These are phyloP conservation scores for Turnera subulata DNA, from an alignment of 345 rosid genomes.

Conservation along the genomic window DNA sequence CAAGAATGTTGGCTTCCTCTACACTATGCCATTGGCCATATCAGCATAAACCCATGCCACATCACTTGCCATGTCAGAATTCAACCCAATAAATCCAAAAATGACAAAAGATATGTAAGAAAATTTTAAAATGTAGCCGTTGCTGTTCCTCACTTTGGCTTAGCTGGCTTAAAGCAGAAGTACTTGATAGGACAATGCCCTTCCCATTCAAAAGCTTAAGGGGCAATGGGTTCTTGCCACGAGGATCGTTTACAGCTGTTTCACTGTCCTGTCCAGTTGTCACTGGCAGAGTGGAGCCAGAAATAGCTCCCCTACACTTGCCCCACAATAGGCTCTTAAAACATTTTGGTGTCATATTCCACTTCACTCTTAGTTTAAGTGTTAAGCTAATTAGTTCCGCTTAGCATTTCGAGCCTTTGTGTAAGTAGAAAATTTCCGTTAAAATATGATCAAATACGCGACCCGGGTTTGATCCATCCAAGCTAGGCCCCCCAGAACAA, in stretches of 20 bases:
- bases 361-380: too few relatives aligned
- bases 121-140: conserved; percentile 16
- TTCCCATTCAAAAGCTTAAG: conserved; percentile 5
- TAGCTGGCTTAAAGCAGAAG: conserved; percentile 36
- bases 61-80: conserved; percentile 6
- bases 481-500: too few relatives aligned
- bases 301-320: neutral
- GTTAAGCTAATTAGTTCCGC: too few relatives aligned
- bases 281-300: conserved; percentile 25
- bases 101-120: neutral
- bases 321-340: neutral
- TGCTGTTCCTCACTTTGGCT: neutral
- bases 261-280: conserved; percentile 38
- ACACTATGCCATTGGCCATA: conserved; percentile 8
- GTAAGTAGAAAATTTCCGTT: too few relatives aligned
- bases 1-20: conserved; percentile 18
- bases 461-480: too few relatives aligned
- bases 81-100: neutral
- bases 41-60: neutral
- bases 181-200: conserved; percentile 18
- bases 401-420: too few relatives aligned
- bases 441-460: too few relatives aligned
- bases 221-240: neutral
- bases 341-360: neutral
- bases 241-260: conserved; percentile 33